Evolutionary conservation across 129 eudicot species (phyloP).

Genomic region (Escallonia herrerae): DNA sequence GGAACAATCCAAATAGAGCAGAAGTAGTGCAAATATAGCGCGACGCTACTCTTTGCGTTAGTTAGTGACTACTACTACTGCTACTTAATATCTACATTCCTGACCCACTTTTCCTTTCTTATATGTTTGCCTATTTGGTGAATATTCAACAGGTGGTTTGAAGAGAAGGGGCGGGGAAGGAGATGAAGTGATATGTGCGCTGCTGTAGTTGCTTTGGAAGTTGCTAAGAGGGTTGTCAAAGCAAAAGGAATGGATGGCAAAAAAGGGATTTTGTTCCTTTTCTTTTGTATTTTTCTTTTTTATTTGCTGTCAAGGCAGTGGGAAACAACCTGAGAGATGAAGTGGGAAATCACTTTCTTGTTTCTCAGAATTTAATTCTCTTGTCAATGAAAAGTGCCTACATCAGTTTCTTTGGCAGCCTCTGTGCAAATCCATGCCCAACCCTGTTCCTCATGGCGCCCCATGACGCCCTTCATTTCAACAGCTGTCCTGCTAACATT

Average conservation of each 20-base stretch:
- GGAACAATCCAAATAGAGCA: too few relatives aligned
- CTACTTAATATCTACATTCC: neutral
- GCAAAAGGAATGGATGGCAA: constrained; percentile 31
- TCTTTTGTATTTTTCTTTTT: constrained; percentile 1
- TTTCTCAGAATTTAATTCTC: constrained; percentile 13
- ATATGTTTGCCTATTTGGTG: too few relatives aligned
- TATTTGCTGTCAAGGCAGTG: constrained; percentile 16
- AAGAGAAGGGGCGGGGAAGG: constrained; percentile 29
- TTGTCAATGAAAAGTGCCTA: constrained; percentile 37
- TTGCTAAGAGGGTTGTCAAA: constrained; percentile 24
- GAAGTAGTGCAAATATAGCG: too few relatives aligned
- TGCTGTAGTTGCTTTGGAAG: constrained; percentile 11
- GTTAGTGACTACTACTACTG: neutral
- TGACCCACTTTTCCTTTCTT: neutral
- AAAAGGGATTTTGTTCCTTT: constrained; percentile 24
- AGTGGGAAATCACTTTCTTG: constrained; percentile 8
- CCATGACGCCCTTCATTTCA: constrained; percentile 16
- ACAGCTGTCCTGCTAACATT: constrained; percentile 6
- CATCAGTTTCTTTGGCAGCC: constrained; percentile 8
- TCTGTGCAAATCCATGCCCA: constrained; percentile 3
- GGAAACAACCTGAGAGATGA: constrained; percentile 23
- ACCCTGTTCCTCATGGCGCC: constrained; percentile 20
- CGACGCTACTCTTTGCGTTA: too few relatives aligned
- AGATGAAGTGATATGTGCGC: constrained; percentile 13
- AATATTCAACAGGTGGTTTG: constrained; percentile 47